These are phyloP conservation scores for Rhizopus sp. DNA, from an alignment of 371 early-diverging fungal genomes.

Conservation along the genomic window DNA sequence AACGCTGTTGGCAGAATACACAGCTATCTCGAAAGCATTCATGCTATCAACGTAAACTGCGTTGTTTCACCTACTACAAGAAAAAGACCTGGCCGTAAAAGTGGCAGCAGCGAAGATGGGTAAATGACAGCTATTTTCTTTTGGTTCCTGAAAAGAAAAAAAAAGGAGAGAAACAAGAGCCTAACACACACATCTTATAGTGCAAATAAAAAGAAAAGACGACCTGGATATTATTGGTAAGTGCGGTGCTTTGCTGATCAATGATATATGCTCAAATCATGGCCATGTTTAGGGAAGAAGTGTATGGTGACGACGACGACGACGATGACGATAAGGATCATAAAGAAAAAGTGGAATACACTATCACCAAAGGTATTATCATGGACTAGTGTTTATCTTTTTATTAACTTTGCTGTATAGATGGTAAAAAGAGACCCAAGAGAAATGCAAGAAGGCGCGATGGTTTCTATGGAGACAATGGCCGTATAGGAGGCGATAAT, in stretches of 20 bases:
- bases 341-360: not conserved
- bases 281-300: conserved; percentile 8
- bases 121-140: conserved; percentile 13
- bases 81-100: conserved; percentile 4
- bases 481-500: conserved; percentile 32
- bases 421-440: conserved; percentile 29
- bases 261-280: not conserved
- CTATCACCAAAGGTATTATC: conserved; percentile 4
- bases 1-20: conserved; percentile 90
- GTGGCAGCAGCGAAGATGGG: conserved; percentile 19
- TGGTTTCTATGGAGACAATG: conserved; percentile 29
- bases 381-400: conserved; percentile 6
- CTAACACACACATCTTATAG: not conserved
- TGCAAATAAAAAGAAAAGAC: conserved; percentile 15
- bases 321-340: conserved; percentile 4
- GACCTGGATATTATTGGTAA: conserved; percentile 24
- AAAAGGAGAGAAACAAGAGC: no score
- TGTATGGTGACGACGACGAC: conserved; percentile 6
- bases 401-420: conserved; percentile 8
- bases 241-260: not conserved
- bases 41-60: conserved; percentile 72
- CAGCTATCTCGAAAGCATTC: conserved; percentile 74
- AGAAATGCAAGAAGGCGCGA: conserved; percentile 31
- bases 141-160: conserved; percentile 15
- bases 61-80: conserved; percentile 7